Percentiles rank a stretch among this genome's conserved stretches.
phyloP scores from a whole-genome alignment of 1,284 basidiomycete genomes.

The Apiotrichum mycotoxinovorans region DNA sequence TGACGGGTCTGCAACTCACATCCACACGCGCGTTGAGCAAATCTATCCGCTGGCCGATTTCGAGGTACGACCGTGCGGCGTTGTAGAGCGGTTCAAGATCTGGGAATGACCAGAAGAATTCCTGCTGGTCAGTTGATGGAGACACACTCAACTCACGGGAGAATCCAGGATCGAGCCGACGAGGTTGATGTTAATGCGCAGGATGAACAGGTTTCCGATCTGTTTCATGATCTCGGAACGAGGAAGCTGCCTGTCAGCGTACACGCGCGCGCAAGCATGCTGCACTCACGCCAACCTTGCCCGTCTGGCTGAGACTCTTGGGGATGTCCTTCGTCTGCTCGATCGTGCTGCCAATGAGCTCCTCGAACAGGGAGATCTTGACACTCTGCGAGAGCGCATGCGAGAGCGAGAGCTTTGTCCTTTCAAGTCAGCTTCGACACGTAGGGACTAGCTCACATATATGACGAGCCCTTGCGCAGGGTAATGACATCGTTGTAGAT shows the following conservation, averaged over 20 bases:
- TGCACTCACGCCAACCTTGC: conserved; percentile 79
- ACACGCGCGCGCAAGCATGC: background rate
- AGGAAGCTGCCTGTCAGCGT: conserved; percentile 44
- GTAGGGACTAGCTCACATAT: conserved; percentile 66
- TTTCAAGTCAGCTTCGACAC: conserved; percentile 43
- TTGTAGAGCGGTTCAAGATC: conserved; percentile 94
- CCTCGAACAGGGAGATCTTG: conserved; percentile 94
- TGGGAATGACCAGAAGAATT: conserved; percentile 80
- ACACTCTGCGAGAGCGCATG: conserved; percentile 94
- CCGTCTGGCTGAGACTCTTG: conserved; percentile 86
- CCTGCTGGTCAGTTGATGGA: conserved; percentile 53
- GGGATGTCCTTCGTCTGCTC: conserved; percentile 97
- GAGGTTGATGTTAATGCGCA: conserved; percentile 91
- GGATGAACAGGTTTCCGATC: conserved; percentile 89
- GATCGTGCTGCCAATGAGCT: conserved; percentile 86
- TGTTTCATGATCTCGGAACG: conserved; percentile 89
- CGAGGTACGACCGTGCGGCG: conserved; percentile 86
- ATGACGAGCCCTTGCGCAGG: conserved; percentile 85
- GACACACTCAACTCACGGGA: conserved; percentile 51
- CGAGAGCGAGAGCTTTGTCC: conserved; percentile 92
- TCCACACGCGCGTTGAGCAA: conserved; percentile 90
- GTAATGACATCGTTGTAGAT: conserved; percentile 99
- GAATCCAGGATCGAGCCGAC: conserved; percentile 94
- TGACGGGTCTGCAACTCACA: conserved; percentile 21
- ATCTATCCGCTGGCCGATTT: conserved; percentile 91